Percentiles rank a stretch among this genome's conserved stretches.
phyloP scores from a whole-genome alignment of 176 grass and related monocot species.

The Oryza punctata region DNA sequence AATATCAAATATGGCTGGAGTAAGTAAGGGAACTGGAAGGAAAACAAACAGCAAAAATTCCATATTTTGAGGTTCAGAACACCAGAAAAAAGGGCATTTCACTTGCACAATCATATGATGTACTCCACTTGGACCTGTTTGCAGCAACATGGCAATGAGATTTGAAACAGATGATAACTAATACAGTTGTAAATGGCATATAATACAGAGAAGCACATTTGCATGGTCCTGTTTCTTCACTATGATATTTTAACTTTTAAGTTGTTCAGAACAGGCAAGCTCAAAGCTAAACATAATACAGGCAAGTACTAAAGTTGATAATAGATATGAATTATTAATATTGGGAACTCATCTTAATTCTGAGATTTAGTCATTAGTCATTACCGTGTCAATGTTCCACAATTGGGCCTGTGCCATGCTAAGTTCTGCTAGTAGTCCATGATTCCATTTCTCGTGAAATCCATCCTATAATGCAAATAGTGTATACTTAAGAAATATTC shows the following conservation, averaged over 20 bases:
- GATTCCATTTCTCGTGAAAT: constrained; percentile 81
- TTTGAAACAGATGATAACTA: background rate
- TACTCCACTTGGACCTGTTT: background rate
- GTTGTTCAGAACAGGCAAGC: background rate
- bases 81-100: constrained; percentile 1
- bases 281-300: background rate
- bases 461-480: constrained; percentile 60
- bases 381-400: constrained; percentile 78
- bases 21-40: background rate
- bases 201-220: background rate
- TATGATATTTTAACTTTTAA: background rate
- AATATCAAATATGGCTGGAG: background rate
- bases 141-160: background rate
- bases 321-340: background rate
- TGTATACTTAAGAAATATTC: background rate
- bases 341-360: background rate
- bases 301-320: background rate
- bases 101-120: background rate
- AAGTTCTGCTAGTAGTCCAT: constrained; percentile 59
- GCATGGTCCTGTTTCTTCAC: background rate
- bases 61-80: background rate
- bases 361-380: constrained; percentile 5
- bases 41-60: background rate
- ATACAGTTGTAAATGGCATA: background rate
- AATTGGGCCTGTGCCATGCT: constrained; percentile 53